Base-by-base conservation (phyloP, 1,139 yeast species). In the Geotrichum reessii region DNA sequence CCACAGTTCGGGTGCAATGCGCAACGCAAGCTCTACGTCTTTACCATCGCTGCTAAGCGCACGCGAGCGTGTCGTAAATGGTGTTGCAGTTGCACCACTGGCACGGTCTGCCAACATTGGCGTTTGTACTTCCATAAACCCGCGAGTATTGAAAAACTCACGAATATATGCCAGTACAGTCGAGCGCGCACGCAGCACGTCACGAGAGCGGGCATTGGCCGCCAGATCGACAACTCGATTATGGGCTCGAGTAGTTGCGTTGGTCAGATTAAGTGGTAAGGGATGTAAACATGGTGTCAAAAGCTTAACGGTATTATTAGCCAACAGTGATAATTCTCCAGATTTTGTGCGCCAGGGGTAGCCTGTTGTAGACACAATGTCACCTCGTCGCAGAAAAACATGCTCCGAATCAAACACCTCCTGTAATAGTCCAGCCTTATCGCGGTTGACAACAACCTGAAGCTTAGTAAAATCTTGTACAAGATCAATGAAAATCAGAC, bases 1-100 rank as follows among this genome's bases (percentile, higher is more conserved):
- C 97, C 97, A 93, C 49, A 93, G 74, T 69, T 93, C 99, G 0
- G 99, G 98, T 0, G 99, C 97, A 2, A 93, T 93, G 52, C 99
- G 75, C 58, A 93, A 73, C 62, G 82, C 85, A 9, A 91, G 72
- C 11, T 74, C 74, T 21, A 50, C 21, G n/a, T 51, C 58, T 3
- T 28, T 17, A 12, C 58, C 60, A 25, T 61, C 65, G 21, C 71
- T 70, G 33, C 77, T 76, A 46, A 84, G 66, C 31, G 81, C 82
- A n/a, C 73, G 74, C 33, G 85, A 78, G 0, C 66, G 57, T 0
- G 97, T 89, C 0, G 68, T 67, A 65, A 93, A 93, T 0, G 98
- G 96, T 24, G 81, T 80, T 0, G 98, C 98, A 65, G 85, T 84
- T 1, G 99, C 98, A 1, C 98, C 98, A 6, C 95, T 89, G 1